phyloP scores from a whole-genome alignment of 352 stramenopile species.

The Globisporangium yorkense region DNA sequence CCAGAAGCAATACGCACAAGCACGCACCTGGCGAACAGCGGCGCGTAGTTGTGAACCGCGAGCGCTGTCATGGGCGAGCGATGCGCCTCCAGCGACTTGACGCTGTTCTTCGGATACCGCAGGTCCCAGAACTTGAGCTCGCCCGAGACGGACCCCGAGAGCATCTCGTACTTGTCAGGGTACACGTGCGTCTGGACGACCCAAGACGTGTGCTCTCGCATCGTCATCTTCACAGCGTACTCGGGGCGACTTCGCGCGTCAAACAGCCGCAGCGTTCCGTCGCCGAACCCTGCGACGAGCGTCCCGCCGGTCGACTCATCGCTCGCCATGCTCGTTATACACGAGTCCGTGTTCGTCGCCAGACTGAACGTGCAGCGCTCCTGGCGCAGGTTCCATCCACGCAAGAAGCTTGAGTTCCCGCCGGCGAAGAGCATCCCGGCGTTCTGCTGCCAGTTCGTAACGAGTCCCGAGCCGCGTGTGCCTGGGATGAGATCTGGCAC shows the following conservation, averaged over 20 bases:
- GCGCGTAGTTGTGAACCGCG: constrained; percentile 93
- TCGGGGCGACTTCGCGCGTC: constrained; percentile 86
- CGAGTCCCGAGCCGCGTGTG: constrained; percentile 89
- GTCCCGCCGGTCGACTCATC: constrained; percentile 70
- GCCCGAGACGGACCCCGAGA: constrained; percentile 93
- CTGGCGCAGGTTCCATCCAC: constrained; percentile 93
- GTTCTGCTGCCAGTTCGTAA: constrained; percentile 95
- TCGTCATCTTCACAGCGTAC: constrained; percentile 57
- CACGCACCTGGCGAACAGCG: constrained; percentile 89
- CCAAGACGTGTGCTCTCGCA: constrained; percentile 93
- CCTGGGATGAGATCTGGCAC: constrained; percentile 90
- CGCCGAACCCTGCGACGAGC: constrained; percentile 90
- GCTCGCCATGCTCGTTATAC: constrained; percentile 86
- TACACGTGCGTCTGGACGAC: constrained; percentile 91
- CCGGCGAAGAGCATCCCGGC: constrained; percentile 88
- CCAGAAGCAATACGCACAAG: background rate
- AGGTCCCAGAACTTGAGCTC: constrained; percentile 98
- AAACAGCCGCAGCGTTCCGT: constrained; percentile 94
- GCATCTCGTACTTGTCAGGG: constrained; percentile 76
- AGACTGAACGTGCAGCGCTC: constrained; percentile 86
- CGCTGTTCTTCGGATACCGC: constrained; percentile 72
- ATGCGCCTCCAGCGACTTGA: constrained; percentile 87
- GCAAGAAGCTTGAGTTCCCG: constrained; percentile 89
- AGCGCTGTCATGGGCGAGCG: constrained; percentile 95
- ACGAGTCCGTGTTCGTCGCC: constrained; percentile 86